phyloP scores from a whole-genome alignment of 352 stramenopile genomes.

The Phytophthora nicotianae region DNA sequence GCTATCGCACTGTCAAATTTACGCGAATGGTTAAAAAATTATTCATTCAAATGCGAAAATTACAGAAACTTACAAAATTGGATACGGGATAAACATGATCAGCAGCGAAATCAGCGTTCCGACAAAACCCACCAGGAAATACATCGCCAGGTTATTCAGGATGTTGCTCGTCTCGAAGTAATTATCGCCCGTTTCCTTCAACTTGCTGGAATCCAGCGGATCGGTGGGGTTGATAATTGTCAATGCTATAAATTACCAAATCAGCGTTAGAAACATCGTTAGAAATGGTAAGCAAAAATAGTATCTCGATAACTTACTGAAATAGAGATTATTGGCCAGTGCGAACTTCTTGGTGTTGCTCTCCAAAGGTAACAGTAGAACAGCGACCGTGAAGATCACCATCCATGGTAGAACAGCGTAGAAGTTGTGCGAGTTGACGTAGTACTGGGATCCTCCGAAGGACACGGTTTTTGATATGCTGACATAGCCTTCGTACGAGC shows the following conservation, averaged over 20 bases:
- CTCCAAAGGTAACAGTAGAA: constrained; percentile 69
- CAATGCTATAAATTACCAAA: constrained; percentile 39
- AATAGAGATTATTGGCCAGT: constrained; percentile 85
- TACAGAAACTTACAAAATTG: constrained; percentile 66
- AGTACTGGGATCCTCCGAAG: constrained; percentile 68
- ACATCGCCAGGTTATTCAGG: constrained; percentile 74
- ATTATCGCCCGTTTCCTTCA: constrained; percentile 54
- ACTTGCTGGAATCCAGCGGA: constrained; percentile 45
- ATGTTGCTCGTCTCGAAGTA: constrained; percentile 70
- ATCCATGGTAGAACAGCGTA: constrained; percentile 75
- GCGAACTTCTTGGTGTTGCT: constrained; percentile 90
- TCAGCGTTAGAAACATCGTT: constrained; percentile 6
- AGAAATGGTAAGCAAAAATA: not conserved
- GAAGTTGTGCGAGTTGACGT: constrained; percentile 78
- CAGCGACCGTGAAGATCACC: constrained; percentile 69
- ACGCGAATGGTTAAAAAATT: not conserved
- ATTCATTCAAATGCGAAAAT: not conserved
- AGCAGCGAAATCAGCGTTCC: constrained; percentile 72
- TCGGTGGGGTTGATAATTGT: constrained; percentile 78
- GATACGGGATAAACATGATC: constrained; percentile 80
- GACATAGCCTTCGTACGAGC: constrained; percentile 55
- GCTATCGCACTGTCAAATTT: constrained; percentile 50
- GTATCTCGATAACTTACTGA: constrained; percentile 46
- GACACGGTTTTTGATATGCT: constrained; percentile 58
- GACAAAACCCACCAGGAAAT: constrained; percentile 78